phyloP scores from a whole-genome alignment of 257 asterid genomes.

The Nicotiana knightiana region DNA sequence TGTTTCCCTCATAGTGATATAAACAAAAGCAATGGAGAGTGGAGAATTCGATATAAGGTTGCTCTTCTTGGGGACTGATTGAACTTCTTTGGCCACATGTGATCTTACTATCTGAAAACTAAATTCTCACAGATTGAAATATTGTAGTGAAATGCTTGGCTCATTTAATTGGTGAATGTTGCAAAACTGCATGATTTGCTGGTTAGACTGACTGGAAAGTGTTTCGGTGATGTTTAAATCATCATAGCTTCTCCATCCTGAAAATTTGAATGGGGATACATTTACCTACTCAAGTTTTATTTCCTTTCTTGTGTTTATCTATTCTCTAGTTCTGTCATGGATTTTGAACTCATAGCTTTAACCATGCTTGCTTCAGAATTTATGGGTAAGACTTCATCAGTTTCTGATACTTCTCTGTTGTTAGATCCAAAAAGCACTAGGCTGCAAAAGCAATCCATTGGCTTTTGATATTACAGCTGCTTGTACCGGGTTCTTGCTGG shows the following conservation, averaged over 20 bases:
- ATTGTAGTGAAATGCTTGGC: background rate
- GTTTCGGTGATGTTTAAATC: background rate
- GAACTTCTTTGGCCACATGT: no score
- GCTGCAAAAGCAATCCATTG: conserved; percentile 86
- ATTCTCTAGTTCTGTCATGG: background rate
- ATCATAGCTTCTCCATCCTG: background rate
- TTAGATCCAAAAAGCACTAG: conserved; percentile 87
- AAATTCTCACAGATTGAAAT: no score
- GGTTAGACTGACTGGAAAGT: background rate
- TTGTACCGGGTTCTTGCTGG: conserved; percentile 85
- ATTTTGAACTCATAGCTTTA: background rate
- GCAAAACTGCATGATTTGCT: background rate
- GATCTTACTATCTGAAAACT: background rate
- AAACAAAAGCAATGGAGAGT: no score
- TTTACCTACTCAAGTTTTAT: background rate
- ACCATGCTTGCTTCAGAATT: background rate
- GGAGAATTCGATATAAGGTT: no score
- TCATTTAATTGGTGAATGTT: background rate
- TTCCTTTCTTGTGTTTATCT: background rate
- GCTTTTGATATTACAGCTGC: conserved; percentile 94
- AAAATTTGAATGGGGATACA: background rate
- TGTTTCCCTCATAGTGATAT: no score
- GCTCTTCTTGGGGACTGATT: no score
- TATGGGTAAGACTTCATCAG: background rate
- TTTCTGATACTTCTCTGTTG: conserved; percentile 5